Base-by-base conservation (phyloP, 306 rosid genomes). In the Mucuna pruriens region DNA sequence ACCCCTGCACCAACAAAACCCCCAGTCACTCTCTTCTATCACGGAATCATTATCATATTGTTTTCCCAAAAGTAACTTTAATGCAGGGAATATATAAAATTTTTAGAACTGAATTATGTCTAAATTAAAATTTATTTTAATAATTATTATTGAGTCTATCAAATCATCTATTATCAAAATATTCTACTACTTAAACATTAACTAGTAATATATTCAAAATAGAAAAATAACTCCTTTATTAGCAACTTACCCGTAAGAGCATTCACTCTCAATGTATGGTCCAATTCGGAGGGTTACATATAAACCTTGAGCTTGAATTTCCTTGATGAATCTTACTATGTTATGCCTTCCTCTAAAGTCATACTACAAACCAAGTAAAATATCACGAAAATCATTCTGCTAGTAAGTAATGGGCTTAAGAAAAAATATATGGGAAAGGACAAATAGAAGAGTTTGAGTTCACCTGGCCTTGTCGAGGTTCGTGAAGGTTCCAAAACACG, bases 401-500 rank as follows among this genome's bases (percentile, higher is more conserved):
- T 77, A 39, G 5, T 12, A 13, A 60, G 31, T 16, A 39, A 54
- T 15, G 33, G 44, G 60, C 60, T 22, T 9, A 25, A 70, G 9
- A 49, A 19, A 1, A 26, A 39, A 22, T n/a, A 73, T 23, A 72
- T 0, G 16, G 10, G 7, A 19, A 34, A 39, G 3, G 11, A 31
- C 0, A 20, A 40, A 71, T 15, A 61, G 26, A 81, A 36, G 17
- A 49, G n/a, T 67, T 26, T 75, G 26, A 33, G 49, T 29, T 75
- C 42, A 90, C 99, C 89, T 85, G 85, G 74, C 90, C 97, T 82
- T 82, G 86, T 58, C 63, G 86, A 79, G 93, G 95, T 69, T 95
- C 99, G 29, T 95, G 97, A 81, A 93, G 88, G 87, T 95, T 91
- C 99, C 99, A 93, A 83, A 95, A 95, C 52, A 93, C 97, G 23